Percentiles rank a stretch among this genome's conserved stretches.
These are phyloP conservation scores for Coccomyxa subellipsoidea DNA, from an alignment of 163 green algal species.

Conservation along the genomic window DNA sequence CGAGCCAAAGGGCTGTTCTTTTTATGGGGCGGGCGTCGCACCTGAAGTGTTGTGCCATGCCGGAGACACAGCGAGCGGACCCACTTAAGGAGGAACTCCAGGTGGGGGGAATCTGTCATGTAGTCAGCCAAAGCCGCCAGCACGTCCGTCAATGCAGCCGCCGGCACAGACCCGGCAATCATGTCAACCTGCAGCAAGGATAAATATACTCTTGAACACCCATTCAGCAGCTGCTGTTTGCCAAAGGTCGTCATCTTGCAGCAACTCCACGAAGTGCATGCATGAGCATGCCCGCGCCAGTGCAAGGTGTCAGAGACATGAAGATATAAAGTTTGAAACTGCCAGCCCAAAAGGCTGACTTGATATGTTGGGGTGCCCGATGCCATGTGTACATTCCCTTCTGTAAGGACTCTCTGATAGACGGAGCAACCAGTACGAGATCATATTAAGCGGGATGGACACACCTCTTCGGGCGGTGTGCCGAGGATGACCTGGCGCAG, in stretches of 20 bases:
- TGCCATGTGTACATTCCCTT: too few species aligned
- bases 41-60: constrained; percentile 23
- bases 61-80: constrained; percentile 45
- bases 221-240: not conserved
- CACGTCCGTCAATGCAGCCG: constrained; percentile 38
- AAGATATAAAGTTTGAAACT: too few species aligned
- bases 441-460: not conserved
- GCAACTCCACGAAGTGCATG: too few species aligned
- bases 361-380: too few species aligned
- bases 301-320: too few species aligned
- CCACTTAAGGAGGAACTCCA: constrained; percentile 80
- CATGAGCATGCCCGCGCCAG: too few species aligned
- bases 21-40: not conserved
- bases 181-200: constrained; percentile 27
- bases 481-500: constrained; percentile 65
- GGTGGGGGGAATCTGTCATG: constrained; percentile 54
- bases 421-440: too few species aligned
- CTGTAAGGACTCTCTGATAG: too few species aligned
- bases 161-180: constrained; percentile 35
- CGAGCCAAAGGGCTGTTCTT: too few species aligned
- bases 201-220: not conserved
- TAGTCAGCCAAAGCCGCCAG: constrained; percentile 52
- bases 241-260: too few species aligned
- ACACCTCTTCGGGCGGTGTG: constrained; percentile 40
- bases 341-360: too few species aligned